Percentiles rank a stretch among this genome's conserved stretches.
These are phyloP conservation scores for sunflower (Helianthus annuus) DNA, from an alignment of 129 eudicot species.

Conservation along the genomic window HanXRQr2.0-SUNRISE NC_035438.2:31546097-31546596, in stretches of 20 bases:
- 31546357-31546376: constrained; percentile 64
- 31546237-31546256: neutral
- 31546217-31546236: neutral
- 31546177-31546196: neutral
- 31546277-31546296: neutral
- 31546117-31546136: constrained; percentile 3
- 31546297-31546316: constrained; percentile 7
- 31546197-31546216: neutral
- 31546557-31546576: constrained; percentile 17
- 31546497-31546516: constrained; percentile 47
- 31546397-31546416: constrained; percentile 70
- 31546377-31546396: constrained; percentile 89
- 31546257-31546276: neutral
- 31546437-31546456: constrained; percentile 33
- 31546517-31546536: constrained; percentile 51
- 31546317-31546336: neutral
- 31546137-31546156: neutral
- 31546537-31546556: constrained; percentile 29
- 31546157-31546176: neutral
- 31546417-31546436: constrained; percentile 88
- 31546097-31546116: neutral
- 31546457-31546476: neutral
- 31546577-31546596: constrained; percentile 46
- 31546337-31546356: neutral
- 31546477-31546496: neutral